Evolutionary conservation across 495 filamentous ascomycete species (phyloP).

Genomic region (Clavariopsis aquatica): DNA sequence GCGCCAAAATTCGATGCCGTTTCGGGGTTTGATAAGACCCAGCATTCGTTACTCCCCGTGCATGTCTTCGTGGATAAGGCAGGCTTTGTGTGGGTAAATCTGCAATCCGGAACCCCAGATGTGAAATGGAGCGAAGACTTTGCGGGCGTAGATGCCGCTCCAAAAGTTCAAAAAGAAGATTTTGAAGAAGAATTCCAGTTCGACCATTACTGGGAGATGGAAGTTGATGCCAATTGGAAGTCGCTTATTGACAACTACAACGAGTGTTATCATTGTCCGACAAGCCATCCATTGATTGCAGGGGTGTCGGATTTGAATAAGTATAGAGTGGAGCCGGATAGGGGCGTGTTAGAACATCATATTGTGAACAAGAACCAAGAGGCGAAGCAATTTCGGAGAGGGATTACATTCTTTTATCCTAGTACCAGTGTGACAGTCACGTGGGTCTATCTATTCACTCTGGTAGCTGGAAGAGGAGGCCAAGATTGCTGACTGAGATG

Average conservation of each 20-base stretch:
- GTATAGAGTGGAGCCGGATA: constrained; percentile 49
- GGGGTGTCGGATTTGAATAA: constrained; percentile 48
- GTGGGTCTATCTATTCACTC: constrained; percentile 43
- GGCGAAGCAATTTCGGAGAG: constrained; percentile 38
- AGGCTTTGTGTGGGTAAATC: not conserved
- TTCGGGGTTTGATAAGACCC: constrained; percentile 55
- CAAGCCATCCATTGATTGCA: constrained; percentile 52
- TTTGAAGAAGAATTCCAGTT: constrained; percentile 51
- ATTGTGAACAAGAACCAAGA: constrained; percentile 43
- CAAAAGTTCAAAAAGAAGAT: constrained; percentile 37
- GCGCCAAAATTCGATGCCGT: constrained; percentile 59
- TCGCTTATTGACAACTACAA: constrained; percentile 54
- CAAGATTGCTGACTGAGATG: constrained; percentile 25
- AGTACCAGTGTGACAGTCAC: constrained; percentile 51
- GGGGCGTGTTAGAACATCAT: constrained; percentile 42
- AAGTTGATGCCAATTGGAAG: constrained; percentile 56
- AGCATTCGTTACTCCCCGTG: constrained; percentile 47
- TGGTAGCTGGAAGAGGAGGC: not conserved
- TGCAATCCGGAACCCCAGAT: not conserved
- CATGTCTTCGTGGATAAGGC: not conserved
- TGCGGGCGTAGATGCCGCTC: not conserved
- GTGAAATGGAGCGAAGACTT: not conserved
- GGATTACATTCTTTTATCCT: constrained; percentile 51
- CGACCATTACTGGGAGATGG: constrained; percentile 53
- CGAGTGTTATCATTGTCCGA: constrained; percentile 57